Percentiles rank a stretch among this genome's conserved stretches.
Evolutionary conservation across 176 grass and related monocot species (phyloP).

Genomic region (Puya raimondii): DNA sequence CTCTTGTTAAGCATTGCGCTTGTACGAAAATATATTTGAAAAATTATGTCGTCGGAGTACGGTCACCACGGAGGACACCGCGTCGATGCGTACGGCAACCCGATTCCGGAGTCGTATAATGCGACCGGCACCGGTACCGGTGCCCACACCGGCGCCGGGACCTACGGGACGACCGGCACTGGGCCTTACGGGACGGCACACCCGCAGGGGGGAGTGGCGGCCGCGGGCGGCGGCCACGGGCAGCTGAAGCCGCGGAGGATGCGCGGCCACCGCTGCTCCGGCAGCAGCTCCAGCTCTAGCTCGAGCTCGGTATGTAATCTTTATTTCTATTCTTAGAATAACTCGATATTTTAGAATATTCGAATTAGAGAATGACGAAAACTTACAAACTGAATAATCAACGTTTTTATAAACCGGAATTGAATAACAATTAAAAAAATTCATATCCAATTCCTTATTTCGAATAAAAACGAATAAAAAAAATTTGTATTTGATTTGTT

Average conservation of each 20-base stretch:
- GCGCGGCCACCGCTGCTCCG: slow-evolving; percentile 36
- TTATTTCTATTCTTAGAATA: too few relatives aligned
- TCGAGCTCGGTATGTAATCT: too few relatives aligned
- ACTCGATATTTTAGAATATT: too few relatives aligned
- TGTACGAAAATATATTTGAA: not conserved
- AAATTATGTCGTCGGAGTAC: not conserved
- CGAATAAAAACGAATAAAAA: too few relatives aligned
- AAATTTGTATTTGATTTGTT: too few relatives aligned
- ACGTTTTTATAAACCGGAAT: not conserved
- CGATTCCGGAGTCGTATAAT: not conserved
- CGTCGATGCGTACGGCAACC: not conserved
- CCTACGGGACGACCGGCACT: not conserved
- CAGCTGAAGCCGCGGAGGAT: slow-evolving; percentile 23
- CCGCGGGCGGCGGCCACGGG: not conserved
- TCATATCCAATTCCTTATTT: too few relatives aligned
- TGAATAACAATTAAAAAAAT: too few relatives aligned
- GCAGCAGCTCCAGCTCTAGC: slow-evolving; percentile 53
- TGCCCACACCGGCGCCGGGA: accelerated
- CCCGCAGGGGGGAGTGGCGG: slow-evolving; percentile 3
- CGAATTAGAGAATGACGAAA: too few relatives aligned
- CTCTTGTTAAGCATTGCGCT: too few relatives aligned
- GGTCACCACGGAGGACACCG: not conserved
- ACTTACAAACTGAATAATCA: too few relatives aligned
- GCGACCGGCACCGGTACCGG: not conserved
- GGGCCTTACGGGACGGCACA: not conserved